Evolutionary conservation across 371 early-diverging fungal genomes (phyloP), one percentile per base, ranked within the genome.

Genomic region (Blakeslea trispora): DNA sequence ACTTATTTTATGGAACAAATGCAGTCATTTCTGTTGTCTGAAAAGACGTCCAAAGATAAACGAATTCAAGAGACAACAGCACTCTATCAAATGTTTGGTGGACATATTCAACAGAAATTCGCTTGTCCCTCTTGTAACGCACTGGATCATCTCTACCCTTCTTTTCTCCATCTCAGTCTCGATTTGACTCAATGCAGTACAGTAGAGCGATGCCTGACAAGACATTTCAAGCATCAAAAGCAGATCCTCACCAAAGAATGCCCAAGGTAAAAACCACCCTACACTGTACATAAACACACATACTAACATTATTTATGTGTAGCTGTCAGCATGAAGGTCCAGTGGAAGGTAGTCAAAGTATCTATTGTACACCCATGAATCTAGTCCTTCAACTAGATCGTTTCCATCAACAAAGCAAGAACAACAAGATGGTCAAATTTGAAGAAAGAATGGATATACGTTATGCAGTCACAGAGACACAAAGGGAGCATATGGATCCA

Each of bases 71-170:
- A 91, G 67, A 91, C 93, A 13, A 91, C 92, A 8, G 77, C 88
- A 22, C 61, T 91, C 21, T 83, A 89, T 66, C 90, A 86, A 56
- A 82, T 92, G 9, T 93, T 93, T 83, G 92, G 91, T 55, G 94
- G 94, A 0, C 87, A 86, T 51, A 61, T 91, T 32, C 91, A 89
- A 55, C 84, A 84, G 48, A 77, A 83, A 42, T 76, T 91, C 57
- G 74, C 69, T 44, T 95, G 96, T 69, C 57, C 78, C 17, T 59
- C 59, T 18, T 95, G 96, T 72, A 81, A 83, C n/a, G 56, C 77
- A 52, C 63, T 75, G 37, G 88, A 91, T 35, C 81, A 86, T 56
- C 82, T 84, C 0, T 85, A 85, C 58, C 88, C 90, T 53, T 76
- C 89, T 3, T 77, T 85, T 49, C 69, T 93, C 55, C 87, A 92